Conservation (phyloP, 2,329 filamentous ascomycete species). For the Chaetomiaceae sp. region DNA sequence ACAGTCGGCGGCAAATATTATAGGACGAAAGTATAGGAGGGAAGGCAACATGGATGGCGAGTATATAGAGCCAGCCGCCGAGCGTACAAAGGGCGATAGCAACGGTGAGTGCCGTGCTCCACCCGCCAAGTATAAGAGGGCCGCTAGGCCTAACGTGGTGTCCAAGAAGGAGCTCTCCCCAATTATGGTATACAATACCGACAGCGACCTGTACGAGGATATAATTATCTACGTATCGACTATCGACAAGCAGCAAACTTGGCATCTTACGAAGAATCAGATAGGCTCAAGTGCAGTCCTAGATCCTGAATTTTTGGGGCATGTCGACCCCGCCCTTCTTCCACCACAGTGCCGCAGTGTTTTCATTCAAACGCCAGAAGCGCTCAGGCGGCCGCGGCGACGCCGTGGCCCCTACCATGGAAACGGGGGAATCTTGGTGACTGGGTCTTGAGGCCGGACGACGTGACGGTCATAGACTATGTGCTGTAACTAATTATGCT, state of each 20-base stretch:
- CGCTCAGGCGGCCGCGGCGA: conserved; percentile 5
- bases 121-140: conserved; percentile 4
- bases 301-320: conserved; percentile 9
- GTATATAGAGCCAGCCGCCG: conserved; percentile 5
- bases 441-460: conserved; percentile 5
- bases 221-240: conserved; percentile 13
- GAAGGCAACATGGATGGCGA: conserved; percentile 7
- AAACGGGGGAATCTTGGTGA: conserved; percentile 4
- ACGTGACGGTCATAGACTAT: conserved; percentile 4
- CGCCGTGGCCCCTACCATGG: conserved; percentile 2
- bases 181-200: conserved; percentile 5
- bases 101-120: not conserved
- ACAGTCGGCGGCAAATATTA: conserved; percentile 4
- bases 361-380: conserved; percentile 3
- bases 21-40: conserved; percentile 10
- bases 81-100: conserved; percentile 3
- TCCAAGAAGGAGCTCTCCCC: conserved; percentile 9
- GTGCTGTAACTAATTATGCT: not conserved
- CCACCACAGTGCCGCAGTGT: conserved; percentile 4
- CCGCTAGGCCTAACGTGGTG: conserved; percentile 6
- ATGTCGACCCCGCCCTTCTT: conserved; percentile 14
- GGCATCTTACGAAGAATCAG: conserved; percentile 4
- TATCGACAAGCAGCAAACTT: conserved; percentile 12
- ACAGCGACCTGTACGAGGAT: conserved; percentile 9
- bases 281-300: conserved; percentile 7